Base-by-base conservation (phyloP, 73 alveolate genomes). In the Durusdinium trenchii region DNA sequence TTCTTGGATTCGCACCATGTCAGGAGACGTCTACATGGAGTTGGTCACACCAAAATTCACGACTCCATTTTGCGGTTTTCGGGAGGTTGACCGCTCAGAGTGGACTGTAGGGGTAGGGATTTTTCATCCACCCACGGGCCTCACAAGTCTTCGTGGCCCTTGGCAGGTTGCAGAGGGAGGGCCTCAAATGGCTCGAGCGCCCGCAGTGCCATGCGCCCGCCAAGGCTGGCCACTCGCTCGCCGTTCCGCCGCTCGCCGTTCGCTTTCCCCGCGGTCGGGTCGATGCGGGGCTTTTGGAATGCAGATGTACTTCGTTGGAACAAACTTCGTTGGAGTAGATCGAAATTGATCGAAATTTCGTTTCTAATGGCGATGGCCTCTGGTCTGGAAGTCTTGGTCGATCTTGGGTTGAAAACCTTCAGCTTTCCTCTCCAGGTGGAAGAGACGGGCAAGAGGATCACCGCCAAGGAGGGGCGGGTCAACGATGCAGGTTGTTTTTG, bases 101-200 rank as follows among this genome's bases (percentile, higher is more conserved):
- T 57, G 23, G 12, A 23, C 69, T 57, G 69, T 16, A 16, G 69
- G 12, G 69, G 23, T 57, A 23, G 69, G 23, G 69, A n/a, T n/a
- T n/a, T n/a, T n/a, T n/a, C n/a, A n/a, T n/a, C n/a, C n/a, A n/a
- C n/a, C n/a, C n/a, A n/a, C n/a, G n/a, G n/a, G n/a, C n/a, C n/a
- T n/a, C n/a, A n/a, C n/a, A n/a, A n/a, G n/a, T n/a, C n/a, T n/a
- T n/a, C n/a, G n/a, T n/a, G n/a, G n/a, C n/a, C n/a, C n/a, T n/a
- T 57, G 69, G 18, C 81, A 73, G 84, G 84, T 73, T 73, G 84
- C 84, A 73, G 84, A 73, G 84, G 84, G 84, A 73, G 84, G 84
- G 84, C 28, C 84, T 73, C 84, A 73, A 73, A 32, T n/a, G n/a
- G 84, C 51, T 73, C 45, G 84, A 51, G 36, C n/a, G n/a, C n/a